Conservation (phyloP, 2,329 filamentous ascomycete genomes). For the Diaporthe batatas region DNA sequence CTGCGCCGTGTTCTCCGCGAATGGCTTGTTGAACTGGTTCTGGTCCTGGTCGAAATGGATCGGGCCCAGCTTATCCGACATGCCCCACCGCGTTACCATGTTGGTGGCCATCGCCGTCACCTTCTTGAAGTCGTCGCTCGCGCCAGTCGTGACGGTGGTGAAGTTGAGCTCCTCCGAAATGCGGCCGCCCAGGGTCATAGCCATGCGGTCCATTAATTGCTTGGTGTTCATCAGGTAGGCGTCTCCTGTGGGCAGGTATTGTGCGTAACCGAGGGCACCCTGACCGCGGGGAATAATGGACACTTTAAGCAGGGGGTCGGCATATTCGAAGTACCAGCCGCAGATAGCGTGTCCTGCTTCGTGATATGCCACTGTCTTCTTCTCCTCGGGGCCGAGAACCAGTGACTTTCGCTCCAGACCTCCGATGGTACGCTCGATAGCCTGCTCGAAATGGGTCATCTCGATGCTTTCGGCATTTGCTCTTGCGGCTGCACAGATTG, state of each 20-base stretch:
- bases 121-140: slow-evolving; percentile 98
- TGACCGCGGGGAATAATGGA: slow-evolving; percentile 98
- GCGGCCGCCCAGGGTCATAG: slow-evolving; percentile 96
- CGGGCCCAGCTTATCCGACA: slow-evolving; percentile 94
- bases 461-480: slow-evolving; percentile 82
- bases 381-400: slow-evolving; percentile 92
- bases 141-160: slow-evolving; percentile 93
- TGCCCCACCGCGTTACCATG: slow-evolving; percentile 99
- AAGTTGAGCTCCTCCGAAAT: slow-evolving; percentile 98
- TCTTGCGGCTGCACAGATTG: slow-evolving; percentile 76
- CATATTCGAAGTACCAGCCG: slow-evolving; percentile 96
- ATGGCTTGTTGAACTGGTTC: slow-evolving; percentile 91
- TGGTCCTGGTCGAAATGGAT: slow-evolving; percentile 90
- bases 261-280: slow-evolving; percentile 93
- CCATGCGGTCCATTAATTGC: slow-evolving; percentile 99
- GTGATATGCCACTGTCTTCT: slow-evolving; percentile 69
- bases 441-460: slow-evolving; percentile 95
- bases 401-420: slow-evolving; percentile 98
- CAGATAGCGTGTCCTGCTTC: slow-evolving; percentile 98
- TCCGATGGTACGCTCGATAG: slow-evolving; percentile 96
- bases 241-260: slow-evolving; percentile 93
- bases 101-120: slow-evolving; percentile 94
- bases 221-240: slow-evolving; percentile 96
- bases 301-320: slow-evolving; percentile 97
- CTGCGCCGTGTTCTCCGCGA: slow-evolving; percentile 93